Evolutionary conservation across 495 filamentous ascomycete genomes (phyloP), one percentile per base, ranked within the genome.

Genomic region (Endocarpon pusillum): DNA sequence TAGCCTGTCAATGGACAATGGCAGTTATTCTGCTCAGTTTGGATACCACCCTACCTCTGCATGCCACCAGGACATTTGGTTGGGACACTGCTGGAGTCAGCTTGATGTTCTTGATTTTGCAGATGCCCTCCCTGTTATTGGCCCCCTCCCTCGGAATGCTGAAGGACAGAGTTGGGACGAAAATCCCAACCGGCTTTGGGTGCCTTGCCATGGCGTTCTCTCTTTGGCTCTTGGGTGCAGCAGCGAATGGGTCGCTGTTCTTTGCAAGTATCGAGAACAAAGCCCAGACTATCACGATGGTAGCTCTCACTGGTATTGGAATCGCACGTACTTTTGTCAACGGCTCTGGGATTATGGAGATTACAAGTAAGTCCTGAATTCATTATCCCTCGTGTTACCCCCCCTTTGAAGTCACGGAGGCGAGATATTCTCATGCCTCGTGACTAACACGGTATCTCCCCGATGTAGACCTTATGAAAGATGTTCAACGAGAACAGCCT

Each of bases 301-400:
- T 38, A 3, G 42, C 26, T 4, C 41, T 48, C 19, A 39, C 34
- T 8, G 15, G 38, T 16, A 38, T 45, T 12, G 49, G 47, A 3
- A 41, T 36, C 30, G 28, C 43, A 9, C 37, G 37, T 17, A 48
- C 33, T 28, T 33, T 57, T 1, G 34, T 53, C 4, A 51, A 39
- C 19, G 53, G 53, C 1, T 37, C 47, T 3, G 52, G 48, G 0
- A 44, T 45, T 0, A 51, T 57, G 27, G 51, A 57, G 26, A 49
- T 47, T n/a, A 53, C 49, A 17, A 31, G 55, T 58, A 36, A 40
- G 51, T 39, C n/a, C n/a, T n/a, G n/a, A n/a, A n/a, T n/a, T n/a
- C n/a, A n/a, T n/a, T n/a, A n/a, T n/a, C n/a, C n/a, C n/a, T n/a
- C n/a, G n/a, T n/a, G n/a, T n/a, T n/a, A n/a, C n/a, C n/a, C n/a